Evolutionary conservation across 2,329 filamentous ascomycete species (phyloP).

Genomic region (Fusarium kyushuense): DNA sequence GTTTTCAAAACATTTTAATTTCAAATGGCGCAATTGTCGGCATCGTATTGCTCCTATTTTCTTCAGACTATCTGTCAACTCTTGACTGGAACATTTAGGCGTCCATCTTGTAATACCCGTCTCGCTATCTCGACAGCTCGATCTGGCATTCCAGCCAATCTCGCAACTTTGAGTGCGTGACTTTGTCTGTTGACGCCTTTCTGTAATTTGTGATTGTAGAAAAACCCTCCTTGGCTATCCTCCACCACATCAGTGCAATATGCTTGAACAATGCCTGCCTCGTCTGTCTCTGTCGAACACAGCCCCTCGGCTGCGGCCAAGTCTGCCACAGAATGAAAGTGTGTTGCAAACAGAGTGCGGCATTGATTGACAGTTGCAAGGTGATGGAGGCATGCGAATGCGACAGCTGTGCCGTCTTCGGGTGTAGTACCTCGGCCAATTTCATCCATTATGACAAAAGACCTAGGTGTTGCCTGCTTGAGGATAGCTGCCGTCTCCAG

Average conservation of each 20-base stretch:
- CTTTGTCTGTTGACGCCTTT: constrained; percentile 87
- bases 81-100: not conserved
- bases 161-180: constrained; percentile 95
- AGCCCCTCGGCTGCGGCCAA: constrained; percentile 70
- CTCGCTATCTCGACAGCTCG: constrained; percentile 76
- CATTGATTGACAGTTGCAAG: constrained; percentile 81
- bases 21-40: constrained; percentile 33
- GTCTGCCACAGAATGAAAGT: constrained; percentile 89
- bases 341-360: constrained; percentile 90
- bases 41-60: not conserved
- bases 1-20: constrained; percentile 18
- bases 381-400: constrained; percentile 88
- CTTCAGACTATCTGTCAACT: not conserved
- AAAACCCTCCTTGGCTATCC: constrained; percentile 76
- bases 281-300: constrained; percentile 51
- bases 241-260: constrained; percentile 94
- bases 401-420: constrained; percentile 89
- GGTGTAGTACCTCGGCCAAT: constrained; percentile 95
- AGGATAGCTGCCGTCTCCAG: constrained; percentile 93
- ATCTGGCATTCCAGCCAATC: constrained; percentile 83
- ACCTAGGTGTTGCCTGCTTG: constrained; percentile 82
- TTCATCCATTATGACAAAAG: constrained; percentile 98
- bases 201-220: constrained; percentile 85
- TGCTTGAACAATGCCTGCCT: constrained; percentile 66
- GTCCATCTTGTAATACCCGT: constrained; percentile 60